Evolutionary conservation across 768 basidiomycete species (phyloP), one percentile per base, ranked within the genome.

Genomic region (Termitomyces sp.): DNA sequence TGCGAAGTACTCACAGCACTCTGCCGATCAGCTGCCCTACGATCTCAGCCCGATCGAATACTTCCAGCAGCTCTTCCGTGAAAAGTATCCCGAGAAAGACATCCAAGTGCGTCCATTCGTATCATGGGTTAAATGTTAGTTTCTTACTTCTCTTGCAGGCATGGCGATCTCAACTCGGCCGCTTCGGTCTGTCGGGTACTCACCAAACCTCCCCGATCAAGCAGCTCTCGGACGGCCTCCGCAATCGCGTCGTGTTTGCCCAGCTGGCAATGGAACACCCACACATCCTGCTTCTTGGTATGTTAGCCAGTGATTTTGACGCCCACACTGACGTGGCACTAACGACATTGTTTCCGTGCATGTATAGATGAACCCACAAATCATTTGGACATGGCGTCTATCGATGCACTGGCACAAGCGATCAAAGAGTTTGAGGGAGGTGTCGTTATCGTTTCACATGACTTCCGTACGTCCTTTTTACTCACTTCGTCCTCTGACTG

Each of bases 371-470:
- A 96, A 74, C 94, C 95, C 53, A 98, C 95, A 43, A 98, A 97
- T 72, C 95, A 98, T 74, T 84, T 97, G 82, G 95, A 97, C 72
- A 96, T 97, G 96, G 88, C 84, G 64, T 95, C 93, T 32, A 99
- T 99, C 72, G 96, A 98, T 71, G 96, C 97, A 1, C 84, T 99
- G 50, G 97, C 97, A 7, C 73, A 74, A 28, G 96, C 97, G 52
- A 98, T 99, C 81, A 97, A 96, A 74, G 92, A 91, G 69, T 99
- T 93, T 72, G 89, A 92, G 69, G 97, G 97, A 60, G 96, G 97
- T 68, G 97, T 99, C 43, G 97, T 98, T 66, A 98, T 99, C 71
- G 97, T 99, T 63, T 98, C 95, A 50, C 97, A 98, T 79, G 96
- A 99, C 75, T 99, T 99, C 90, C 91, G 96, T 83, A 28, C 16